Base-by-base conservation (phyloP, 495 filamentous ascomycete genomes). In the Zalerion maritima region DNA sequence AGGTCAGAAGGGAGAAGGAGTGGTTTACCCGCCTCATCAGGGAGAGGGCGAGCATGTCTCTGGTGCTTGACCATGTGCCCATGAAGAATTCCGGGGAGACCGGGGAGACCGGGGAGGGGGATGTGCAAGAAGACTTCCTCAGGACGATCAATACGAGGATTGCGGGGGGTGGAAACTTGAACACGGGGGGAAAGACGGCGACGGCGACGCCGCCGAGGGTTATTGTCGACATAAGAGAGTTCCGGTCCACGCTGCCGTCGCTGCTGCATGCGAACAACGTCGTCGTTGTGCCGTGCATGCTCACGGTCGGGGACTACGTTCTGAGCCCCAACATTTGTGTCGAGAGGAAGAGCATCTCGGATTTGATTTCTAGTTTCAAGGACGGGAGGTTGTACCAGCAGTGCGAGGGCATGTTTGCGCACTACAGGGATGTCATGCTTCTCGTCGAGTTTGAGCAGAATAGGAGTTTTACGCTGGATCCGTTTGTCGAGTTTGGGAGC, bases 391-490 rank as follows among this genome's bases (percentile, higher is more conserved):
- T 97, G 24, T 97, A 80, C 54, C 80, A 75, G 43, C 89, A 97
- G 57, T 76, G 78, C 14, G 91, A 97, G 56, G 78, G 77, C 13
- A 94, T 97, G 91, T 70, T 87, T 18, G 69, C 79, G 42, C 71
- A 96, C 55, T 97, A 97, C 69, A 79, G 81, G 42, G 72, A 54
- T 39, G 83, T 87, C 0, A 78, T 96, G 67, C 74, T 97, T 3
- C 64, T 97, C 18, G 94, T 97, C 41, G 89, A 97, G 48, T 97
- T 97, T 53, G 86, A 96, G 52, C 81, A 92, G 47, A 84, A 92
- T 56, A 94, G 93, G 46, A 82, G 80, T 13, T 97, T 97, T 52
- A 96, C 83, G 6, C 77, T 97, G 10, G 89, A 96, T 52, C 81
- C 83, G 0, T 93, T 92, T 47, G 78, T 81, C 7, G 81, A 83